Evolutionary conservation across 768 basidiomycete genomes (phyloP).

Genomic region (Naganishia antarctica): DNA sequence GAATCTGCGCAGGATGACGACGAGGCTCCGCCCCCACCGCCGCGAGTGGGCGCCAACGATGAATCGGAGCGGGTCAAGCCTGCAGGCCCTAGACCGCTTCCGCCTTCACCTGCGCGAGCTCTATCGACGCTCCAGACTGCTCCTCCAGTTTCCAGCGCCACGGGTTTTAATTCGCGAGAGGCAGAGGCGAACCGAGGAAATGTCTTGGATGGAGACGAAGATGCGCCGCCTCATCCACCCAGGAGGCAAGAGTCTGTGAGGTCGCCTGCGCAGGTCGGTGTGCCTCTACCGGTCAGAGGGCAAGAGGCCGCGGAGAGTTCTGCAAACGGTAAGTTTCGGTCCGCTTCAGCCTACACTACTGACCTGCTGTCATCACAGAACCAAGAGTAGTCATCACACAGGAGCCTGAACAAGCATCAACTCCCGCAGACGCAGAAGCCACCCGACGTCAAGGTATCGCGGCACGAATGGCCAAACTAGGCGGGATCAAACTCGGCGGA

Average conservation of each 20-base stretch:
- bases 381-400: not conserved
- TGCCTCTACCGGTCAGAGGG: not conserved
- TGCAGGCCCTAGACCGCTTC: slow-evolving; percentile 26
- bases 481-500: slow-evolving; percentile 75
- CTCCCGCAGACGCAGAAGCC: slow-evolving; percentile 51
- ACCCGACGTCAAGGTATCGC: slow-evolving; percentile 68
- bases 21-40: slow-evolving; percentile 34
- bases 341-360: too few relatives aligned
- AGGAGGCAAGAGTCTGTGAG: not conserved
- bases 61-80: slow-evolving; percentile 21
- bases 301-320: not conserved
- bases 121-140: slow-evolving; percentile 34
- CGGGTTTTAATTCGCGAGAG: too few relatives aligned
- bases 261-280: not conserved
- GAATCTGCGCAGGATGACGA: slow-evolving; percentile 34
- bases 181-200: too few relatives aligned
- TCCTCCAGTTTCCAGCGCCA: too few relatives aligned
- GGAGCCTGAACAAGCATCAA: not conserved
- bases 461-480: slow-evolving; percentile 89
- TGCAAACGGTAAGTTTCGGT: not conserved
- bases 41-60: slow-evolving; percentile 27
- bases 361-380: too few relatives aligned
- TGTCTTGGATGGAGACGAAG: too few relatives aligned
- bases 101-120: not conserved
- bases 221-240: not conserved